phyloP scores from a whole-genome alignment of 2,329 filamentous ascomycete species.

The Acephala macrosclerotiorum region DNA sequence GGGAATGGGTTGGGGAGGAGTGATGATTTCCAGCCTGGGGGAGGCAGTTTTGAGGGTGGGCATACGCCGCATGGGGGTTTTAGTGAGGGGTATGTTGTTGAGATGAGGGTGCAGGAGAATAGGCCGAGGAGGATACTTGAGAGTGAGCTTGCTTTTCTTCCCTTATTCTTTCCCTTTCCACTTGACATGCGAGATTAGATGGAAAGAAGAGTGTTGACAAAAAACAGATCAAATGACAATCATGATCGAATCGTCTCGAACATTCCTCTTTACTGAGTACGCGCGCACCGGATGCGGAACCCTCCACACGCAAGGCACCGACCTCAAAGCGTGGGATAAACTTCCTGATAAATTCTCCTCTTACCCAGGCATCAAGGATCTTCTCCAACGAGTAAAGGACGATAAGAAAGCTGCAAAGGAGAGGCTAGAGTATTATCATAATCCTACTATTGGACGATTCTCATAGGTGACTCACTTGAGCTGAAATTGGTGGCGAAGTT shows the following conservation, averaged over 20 bases:
- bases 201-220: conserved; percentile 50
- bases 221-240: conserved; percentile 54
- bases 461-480: background rate
- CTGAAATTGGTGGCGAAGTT: no score
- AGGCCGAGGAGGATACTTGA: conserved; percentile 52
- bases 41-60: conserved; percentile 50
- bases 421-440: conserved; percentile 32
- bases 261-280: conserved; percentile 65
- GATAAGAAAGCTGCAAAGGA: conserved; percentile 29
- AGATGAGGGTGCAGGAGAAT: conserved; percentile 52
- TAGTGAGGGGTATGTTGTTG: conserved; percentile 53
- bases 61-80: conserved; percentile 51
- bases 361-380: conserved; percentile 31
- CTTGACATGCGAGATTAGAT: background rate
- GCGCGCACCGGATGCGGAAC: conserved; percentile 48
- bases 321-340: conserved; percentile 59
- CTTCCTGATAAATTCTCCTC: conserved; percentile 47
- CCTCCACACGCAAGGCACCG: conserved; percentile 46
- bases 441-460: conserved; percentile 28
- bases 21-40: conserved; percentile 55
- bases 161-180: background rate
- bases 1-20: conserved; percentile 52
- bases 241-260: conserved; percentile 59
- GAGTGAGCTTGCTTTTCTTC: conserved; percentile 37
- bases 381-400: conserved; percentile 30